A percentile compares a stretch with the other conserved stretches of the same genome.
phyloP scores from a whole-genome alignment of 441 rosid genomes.

The Capsella rubella region DNA sequence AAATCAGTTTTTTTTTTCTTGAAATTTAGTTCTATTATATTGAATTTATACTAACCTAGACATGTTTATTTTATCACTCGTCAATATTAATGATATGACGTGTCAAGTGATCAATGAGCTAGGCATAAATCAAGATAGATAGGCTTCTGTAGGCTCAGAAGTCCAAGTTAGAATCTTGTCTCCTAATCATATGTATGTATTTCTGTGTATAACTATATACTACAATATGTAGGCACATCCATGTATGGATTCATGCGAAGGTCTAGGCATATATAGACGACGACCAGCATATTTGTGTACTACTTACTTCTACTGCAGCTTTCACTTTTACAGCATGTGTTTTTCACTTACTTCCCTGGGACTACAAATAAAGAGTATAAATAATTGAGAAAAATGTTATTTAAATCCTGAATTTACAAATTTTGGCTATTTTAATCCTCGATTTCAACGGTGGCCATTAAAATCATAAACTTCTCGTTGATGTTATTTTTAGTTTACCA shows the following conservation, averaged over 20 bases:
- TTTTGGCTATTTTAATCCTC: too few relatives aligned
- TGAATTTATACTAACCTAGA: background rate
- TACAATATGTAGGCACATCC: conserved; percentile 5
- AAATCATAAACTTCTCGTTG: too few relatives aligned
- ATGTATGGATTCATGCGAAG: conserved; percentile 30
- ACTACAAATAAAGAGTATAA: conserved; percentile 13
- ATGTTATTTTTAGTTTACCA: too few relatives aligned
- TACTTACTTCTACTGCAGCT: conserved; percentile 22
- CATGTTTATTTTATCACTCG: background rate
- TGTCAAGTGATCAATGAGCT: background rate
- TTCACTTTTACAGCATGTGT: conserved; percentile 34
- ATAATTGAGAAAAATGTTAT: too few relatives aligned
- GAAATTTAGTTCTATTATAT: background rate
- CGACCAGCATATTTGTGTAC: conserved; percentile 42
- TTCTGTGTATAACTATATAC: conserved; percentile 24
- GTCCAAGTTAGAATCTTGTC: conserved; percentile 35
- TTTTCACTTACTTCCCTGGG: conserved; percentile 12
- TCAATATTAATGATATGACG: conserved; percentile 5
- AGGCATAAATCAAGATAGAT: background rate
- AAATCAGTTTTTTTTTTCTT: background rate
- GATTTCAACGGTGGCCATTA: too few relatives aligned
- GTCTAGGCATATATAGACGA: conserved; percentile 37
- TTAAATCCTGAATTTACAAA: too few relatives aligned
- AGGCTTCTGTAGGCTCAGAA: conserved; percentile 31
- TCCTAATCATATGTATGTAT: conserved; percentile 28